phyloP scores from a whole-genome alignment of 306 rosid species.

The Astragalus membranaceus region DNA sequence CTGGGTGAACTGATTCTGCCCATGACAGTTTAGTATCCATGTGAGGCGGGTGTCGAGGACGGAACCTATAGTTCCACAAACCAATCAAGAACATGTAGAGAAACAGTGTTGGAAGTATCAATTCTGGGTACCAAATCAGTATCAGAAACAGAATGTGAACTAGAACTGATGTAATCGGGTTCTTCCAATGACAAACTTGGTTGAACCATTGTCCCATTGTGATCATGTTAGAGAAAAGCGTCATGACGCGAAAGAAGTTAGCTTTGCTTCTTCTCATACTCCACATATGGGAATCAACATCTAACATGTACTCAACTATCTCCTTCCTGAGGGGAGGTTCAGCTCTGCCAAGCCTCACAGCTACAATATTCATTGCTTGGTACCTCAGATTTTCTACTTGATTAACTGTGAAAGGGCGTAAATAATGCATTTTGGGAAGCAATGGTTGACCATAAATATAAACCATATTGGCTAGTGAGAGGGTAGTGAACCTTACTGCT shows the following conservation, averaged over 20 bases:
- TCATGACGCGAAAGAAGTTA: conserved; percentile 84
- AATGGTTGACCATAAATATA: conserved; percentile 76
- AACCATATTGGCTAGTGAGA: conserved; percentile 68
- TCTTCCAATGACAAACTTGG: conserved; percentile 85
- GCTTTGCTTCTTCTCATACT: conserved; percentile 99
- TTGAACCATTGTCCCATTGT: conserved; percentile 60
- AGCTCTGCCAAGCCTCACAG: conserved; percentile 69
- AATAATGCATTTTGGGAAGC: conserved; percentile 94
- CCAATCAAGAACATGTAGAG: conserved; percentile 96
- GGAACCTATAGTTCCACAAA: conserved; percentile 79
- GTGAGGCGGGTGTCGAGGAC: conserved; percentile 70
- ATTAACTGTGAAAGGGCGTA: conserved; percentile 81
- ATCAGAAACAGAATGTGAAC: conserved; percentile 77
- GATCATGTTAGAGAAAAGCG: conserved; percentile 60
- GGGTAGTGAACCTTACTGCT: conserved; percentile 77
- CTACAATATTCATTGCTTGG: conserved; percentile 92
- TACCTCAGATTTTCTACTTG: conserved; percentile 75
- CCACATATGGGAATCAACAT: conserved; percentile 92
- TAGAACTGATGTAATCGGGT: conserved; percentile 62
- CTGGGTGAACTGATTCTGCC: conserved; percentile 76
- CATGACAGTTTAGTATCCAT: conserved; percentile 89
- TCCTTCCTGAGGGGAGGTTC: conserved; percentile 92
- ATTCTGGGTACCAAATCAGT: conserved; percentile 74
- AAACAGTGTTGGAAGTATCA: conserved; percentile 80
- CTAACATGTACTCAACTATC: conserved; percentile 89